These are phyloP conservation scores for Paxillus involutus DNA, from an alignment of 768 basidiomycete genomes.

Conservation along the genomic window DNA sequence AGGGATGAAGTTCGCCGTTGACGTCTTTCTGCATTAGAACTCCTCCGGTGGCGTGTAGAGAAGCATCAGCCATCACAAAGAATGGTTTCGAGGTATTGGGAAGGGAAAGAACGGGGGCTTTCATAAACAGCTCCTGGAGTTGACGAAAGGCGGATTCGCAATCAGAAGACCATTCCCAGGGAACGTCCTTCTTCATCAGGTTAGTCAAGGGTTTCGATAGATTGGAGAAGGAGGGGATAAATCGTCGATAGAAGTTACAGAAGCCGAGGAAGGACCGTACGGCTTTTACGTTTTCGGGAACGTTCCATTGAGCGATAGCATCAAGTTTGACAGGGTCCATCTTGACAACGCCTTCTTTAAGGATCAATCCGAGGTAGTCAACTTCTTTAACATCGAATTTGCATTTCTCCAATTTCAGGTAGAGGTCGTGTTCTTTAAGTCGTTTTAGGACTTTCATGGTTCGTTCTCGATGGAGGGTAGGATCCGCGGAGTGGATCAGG, in stretches of 20 bases:
- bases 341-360: conserved; percentile 9
- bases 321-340: conserved; percentile 37
- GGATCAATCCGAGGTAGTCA: not conserved
- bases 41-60: not conserved
- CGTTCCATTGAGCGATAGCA: conserved; percentile 32
- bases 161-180: not conserved
- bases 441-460: conserved; percentile 24
- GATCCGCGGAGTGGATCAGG: conserved; percentile 16
- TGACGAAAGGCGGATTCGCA: not conserved
- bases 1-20: not conserved
- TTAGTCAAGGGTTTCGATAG: conserved; percentile 22
- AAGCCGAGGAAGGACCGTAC: conserved; percentile 21
- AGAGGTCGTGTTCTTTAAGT: conserved; percentile 33
- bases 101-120: not conserved
- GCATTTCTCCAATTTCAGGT: conserved; percentile 33
- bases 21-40: not conserved
- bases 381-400: not conserved
- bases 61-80: conserved; percentile 2
- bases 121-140: not conserved
- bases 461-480: conserved; percentile 7
- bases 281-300: conserved; percentile 14
- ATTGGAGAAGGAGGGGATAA: conserved; percentile 24
- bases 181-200: not conserved
- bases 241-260: too few species aligned
- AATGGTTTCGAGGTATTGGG: conserved; percentile 8